Evolutionary conservation across 2,329 filamentous ascomycete genomes (phyloP).

Genomic region (Balansia obtecta): DNA sequence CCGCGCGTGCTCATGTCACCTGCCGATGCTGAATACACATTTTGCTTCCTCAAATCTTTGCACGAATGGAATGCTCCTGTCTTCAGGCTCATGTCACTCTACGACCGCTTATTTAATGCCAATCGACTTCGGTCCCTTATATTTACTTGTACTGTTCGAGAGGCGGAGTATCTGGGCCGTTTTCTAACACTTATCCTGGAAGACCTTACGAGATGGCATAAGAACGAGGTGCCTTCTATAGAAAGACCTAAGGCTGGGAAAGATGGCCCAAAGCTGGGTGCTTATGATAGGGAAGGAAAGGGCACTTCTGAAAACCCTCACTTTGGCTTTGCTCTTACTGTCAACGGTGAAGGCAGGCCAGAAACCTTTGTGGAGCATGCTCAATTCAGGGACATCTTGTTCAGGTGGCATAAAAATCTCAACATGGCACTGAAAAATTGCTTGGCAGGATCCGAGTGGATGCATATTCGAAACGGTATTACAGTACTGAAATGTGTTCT

Average conservation of each 20-base stretch:
- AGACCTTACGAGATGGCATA: constrained; percentile 77
- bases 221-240: constrained; percentile 46
- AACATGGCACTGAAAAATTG: constrained; percentile 71
- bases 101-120: constrained; percentile 73
- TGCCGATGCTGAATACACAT: constrained; percentile 79
- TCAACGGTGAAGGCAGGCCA: constrained; percentile 55
- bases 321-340: constrained; percentile 65
- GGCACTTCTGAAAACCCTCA: constrained; percentile 39
- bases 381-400: constrained; percentile 73
- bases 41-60: constrained; percentile 74
- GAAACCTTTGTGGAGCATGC: constrained; percentile 67
- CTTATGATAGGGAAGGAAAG: constrained; percentile 70
- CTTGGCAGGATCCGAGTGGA: constrained; percentile 76
- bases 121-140: constrained; percentile 73
- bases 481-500: constrained; percentile 73
- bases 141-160: constrained; percentile 78
- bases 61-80: constrained; percentile 75
- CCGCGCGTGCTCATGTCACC: constrained; percentile 76
- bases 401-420: constrained; percentile 81
- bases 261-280: constrained; percentile 48
- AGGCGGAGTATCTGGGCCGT: constrained; percentile 84
- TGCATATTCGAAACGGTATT: constrained; percentile 95
- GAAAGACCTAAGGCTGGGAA: constrained; percentile 23
- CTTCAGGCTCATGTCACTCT: constrained; percentile 74
- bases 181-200: constrained; percentile 75